Evolutionary conservation across 352 stramenopile species (phyloP).

Genomic region (Blastocystis sp.): DNA sequence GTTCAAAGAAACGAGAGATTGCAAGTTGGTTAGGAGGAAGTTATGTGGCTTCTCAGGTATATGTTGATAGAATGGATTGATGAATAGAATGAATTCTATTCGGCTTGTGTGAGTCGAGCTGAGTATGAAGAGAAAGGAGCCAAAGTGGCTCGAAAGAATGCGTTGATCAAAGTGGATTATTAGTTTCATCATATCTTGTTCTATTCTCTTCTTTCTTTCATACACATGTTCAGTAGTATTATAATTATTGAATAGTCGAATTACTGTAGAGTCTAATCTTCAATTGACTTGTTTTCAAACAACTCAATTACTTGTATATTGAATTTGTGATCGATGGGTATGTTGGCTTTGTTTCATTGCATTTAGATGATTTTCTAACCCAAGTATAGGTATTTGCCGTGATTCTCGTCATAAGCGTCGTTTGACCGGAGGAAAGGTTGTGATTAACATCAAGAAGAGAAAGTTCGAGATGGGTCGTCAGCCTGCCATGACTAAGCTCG

Average conservation of each 20-base stretch:
- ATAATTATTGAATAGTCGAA: too few relatives aligned
- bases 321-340: background rate
- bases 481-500: too few relatives aligned
- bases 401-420: too few relatives aligned
- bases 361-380: too few relatives aligned
- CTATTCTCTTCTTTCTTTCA: background rate
- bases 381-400: too few relatives aligned
- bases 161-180: constrained; percentile 20
- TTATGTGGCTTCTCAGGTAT: constrained; percentile 74
- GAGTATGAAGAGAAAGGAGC: constrained; percentile 90
- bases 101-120: constrained; percentile 86
- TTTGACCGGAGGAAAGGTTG: too few relatives aligned
- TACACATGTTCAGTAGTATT: too few relatives aligned
- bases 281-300: too few relatives aligned
- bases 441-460: too few relatives aligned
- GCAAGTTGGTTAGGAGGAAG: constrained; percentile 33
- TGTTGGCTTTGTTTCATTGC: background rate
- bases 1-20: constrained; percentile 67
- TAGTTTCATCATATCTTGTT: background rate
- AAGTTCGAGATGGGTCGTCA: too few relatives aligned
- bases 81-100: constrained; percentile 79
- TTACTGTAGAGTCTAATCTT: too few relatives aligned
- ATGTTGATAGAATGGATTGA: constrained; percentile 65
- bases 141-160: constrained; percentile 36
- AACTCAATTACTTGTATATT: background rate